Conservation (phyloP, 495 filamentous ascomycete species). For the Amniculicola lignicola region DNA sequence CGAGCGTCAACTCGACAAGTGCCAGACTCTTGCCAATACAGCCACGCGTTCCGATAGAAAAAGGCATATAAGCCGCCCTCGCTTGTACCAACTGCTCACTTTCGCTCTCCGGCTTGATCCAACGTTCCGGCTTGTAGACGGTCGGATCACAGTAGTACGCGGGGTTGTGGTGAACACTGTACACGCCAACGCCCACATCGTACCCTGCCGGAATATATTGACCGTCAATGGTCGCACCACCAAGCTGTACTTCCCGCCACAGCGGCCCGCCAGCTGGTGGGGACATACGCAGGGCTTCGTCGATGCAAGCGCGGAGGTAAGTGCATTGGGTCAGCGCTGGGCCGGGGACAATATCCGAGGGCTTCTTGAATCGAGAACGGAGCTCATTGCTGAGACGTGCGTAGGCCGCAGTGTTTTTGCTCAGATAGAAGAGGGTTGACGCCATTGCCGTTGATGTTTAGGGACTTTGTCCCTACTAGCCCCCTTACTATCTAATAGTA, state of each 20-base stretch:
- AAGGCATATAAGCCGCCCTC: conserved; percentile 8
- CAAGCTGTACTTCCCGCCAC: conserved; percentile 55
- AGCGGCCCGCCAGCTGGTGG: conserved; percentile 59
- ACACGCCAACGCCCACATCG: conserved; percentile 34
- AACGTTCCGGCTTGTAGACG: conserved; percentile 35
- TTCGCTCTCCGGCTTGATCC: conserved; percentile 10
- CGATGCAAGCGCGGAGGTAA: conserved; percentile 59
- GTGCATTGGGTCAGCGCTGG: conserved; percentile 44
- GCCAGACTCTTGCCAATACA: conserved; percentile 15
- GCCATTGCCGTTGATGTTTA: conserved; percentile 35
- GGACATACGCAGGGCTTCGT: conserved; percentile 64
- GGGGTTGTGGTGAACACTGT: conserved; percentile 38
- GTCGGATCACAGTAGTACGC: conserved; percentile 31
- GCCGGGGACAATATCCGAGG: conserved; percentile 48
- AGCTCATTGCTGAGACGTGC: conserved; percentile 49
- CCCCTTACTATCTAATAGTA: no score
- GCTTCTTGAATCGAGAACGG: conserved; percentile 48
- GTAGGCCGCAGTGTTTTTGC: conserved; percentile 47
- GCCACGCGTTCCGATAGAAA: conserved; percentile 11
- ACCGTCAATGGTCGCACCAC: conserved; percentile 30
- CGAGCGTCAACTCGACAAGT: conserved; percentile 5
- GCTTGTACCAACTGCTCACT: background rate
- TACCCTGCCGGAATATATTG: conserved; percentile 30
- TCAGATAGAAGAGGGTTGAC: conserved; percentile 57
- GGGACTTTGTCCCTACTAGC: no score